phyloP scores from a whole-genome alignment of 1,284 basidiomycete species.

The Pseudozyma hubeiensis region DNA sequence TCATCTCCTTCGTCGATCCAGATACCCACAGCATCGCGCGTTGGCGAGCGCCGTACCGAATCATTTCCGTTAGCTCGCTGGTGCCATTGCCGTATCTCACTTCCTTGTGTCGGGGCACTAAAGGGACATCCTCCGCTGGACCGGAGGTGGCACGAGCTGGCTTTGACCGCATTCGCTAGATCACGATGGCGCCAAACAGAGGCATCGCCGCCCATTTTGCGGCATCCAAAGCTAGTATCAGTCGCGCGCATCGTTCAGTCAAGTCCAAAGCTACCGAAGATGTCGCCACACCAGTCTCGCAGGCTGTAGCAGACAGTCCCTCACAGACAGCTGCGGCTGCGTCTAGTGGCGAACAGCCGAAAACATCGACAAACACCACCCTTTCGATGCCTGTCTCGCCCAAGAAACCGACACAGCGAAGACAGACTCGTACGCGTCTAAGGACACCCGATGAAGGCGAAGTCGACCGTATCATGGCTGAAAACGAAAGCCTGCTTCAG shows the following conservation, averaged over 20 bases:
- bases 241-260: slow-evolving; percentile 15
- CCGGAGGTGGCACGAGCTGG: not conserved
- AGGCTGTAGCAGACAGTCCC: not conserved
- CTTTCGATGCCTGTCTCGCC: slow-evolving; percentile 8
- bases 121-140: not conserved
- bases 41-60: too few relatives aligned
- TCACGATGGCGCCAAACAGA: slow-evolving; percentile 30
- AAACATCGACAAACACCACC: not conserved
- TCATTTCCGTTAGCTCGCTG: too few relatives aligned
- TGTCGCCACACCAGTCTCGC: not conserved
- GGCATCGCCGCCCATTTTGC: slow-evolving; percentile 42
- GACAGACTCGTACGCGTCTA: slow-evolving; percentile 23
- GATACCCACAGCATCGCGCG: too few relatives aligned
- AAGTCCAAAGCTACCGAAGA: slow-evolving; percentile 17
- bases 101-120: too few relatives aligned
- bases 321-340: not conserved
- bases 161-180: too few relatives aligned
- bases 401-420: slow-evolving; percentile 18
- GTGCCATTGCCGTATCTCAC: too few relatives aligned
- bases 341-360: not conserved
- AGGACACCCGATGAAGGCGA: slow-evolving; percentile 42
- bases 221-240: slow-evolving; percentile 30
- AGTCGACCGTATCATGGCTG: slow-evolving; percentile 44
- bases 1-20: not conserved
- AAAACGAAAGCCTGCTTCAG: slow-evolving; percentile 15